Conservation (phyloP, 2,329 filamentous ascomycete genomes). For the Chalaropsis thielavioides region DNA sequence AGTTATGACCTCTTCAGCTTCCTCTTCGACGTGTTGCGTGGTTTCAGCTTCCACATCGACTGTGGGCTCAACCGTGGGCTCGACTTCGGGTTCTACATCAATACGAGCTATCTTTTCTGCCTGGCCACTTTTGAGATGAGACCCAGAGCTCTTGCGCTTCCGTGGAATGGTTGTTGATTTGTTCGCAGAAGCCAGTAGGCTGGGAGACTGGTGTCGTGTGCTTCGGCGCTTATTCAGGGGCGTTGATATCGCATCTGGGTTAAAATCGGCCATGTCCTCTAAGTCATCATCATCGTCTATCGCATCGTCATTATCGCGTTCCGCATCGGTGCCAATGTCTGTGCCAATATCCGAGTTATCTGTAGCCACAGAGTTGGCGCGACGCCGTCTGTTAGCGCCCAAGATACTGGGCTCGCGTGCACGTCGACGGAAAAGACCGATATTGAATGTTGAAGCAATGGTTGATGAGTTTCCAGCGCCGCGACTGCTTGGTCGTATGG, state of each 20-base stretch:
- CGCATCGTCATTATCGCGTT: conserved; percentile 22
- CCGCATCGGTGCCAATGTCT: conserved; percentile 17
- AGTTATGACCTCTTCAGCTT: background rate
- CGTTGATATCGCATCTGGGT: conserved; percentile 53
- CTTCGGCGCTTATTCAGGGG: conserved; percentile 39
- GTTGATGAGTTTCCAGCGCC: conserved; percentile 32
- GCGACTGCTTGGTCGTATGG: conserved; percentile 39
- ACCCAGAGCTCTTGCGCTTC: conserved; percentile 43
- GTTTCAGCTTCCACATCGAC: conserved; percentile 17
- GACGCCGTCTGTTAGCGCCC: conserved; percentile 34
- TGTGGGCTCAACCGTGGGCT: conserved; percentile 20
- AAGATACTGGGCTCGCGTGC: conserved; percentile 48
- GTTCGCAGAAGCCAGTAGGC: background rate
- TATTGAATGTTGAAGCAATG: conserved; percentile 38
- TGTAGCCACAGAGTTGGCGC: conserved; percentile 18
- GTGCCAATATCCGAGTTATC: conserved; percentile 19
- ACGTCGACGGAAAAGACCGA: conserved; percentile 43
- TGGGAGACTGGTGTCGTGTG: conserved; percentile 21
- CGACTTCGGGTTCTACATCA: conserved; percentile 21
- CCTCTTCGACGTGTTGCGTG: background rate
- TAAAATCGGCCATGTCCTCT: conserved; percentile 36
- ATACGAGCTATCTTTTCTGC: conserved; percentile 27
- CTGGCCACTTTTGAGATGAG: conserved; percentile 26
- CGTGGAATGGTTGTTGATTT: conserved; percentile 20
- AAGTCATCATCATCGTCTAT: conserved; percentile 27